These are phyloP conservation scores for Eucalyptus curtisii DNA, from an alignment of 345 rosid genomes.

Conservation along the genomic window DNA sequence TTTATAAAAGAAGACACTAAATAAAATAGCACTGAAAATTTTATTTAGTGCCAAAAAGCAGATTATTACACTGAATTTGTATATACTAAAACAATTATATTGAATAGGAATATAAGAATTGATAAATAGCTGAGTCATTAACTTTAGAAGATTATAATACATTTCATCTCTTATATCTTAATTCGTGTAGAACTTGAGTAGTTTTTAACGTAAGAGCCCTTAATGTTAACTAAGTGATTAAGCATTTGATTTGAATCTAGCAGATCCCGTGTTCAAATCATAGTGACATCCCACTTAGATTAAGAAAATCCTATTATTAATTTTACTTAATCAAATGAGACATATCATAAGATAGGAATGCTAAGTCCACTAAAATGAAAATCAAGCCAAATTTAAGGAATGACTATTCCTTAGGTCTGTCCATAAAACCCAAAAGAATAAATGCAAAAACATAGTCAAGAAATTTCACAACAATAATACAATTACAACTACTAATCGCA, in stretches of 20 bases:
- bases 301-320: background rate
- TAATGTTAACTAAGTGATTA: background rate
- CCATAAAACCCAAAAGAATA: background rate
- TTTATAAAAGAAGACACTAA: background rate
- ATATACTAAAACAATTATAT: background rate
- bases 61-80: background rate
- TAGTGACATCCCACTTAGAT: background rate
- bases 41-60: background rate
- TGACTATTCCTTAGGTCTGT: background rate
- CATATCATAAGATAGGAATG: background rate
- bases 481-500: background rate
- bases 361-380: background rate
- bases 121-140: background rate
- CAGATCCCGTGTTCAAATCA: rapidly evolving
- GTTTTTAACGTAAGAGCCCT: background rate
- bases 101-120: background rate
- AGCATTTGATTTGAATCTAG: background rate
- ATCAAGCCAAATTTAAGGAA: background rate
- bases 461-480: background rate
- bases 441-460: background rate
- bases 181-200: background rate
- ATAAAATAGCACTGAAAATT: background rate
- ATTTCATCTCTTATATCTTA: background rate
- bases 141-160: background rate
- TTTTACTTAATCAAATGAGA: background rate